Base-by-base conservation (phyloP, 1,139 yeast genomes). In the Yamadazyma triangularis region DNA sequence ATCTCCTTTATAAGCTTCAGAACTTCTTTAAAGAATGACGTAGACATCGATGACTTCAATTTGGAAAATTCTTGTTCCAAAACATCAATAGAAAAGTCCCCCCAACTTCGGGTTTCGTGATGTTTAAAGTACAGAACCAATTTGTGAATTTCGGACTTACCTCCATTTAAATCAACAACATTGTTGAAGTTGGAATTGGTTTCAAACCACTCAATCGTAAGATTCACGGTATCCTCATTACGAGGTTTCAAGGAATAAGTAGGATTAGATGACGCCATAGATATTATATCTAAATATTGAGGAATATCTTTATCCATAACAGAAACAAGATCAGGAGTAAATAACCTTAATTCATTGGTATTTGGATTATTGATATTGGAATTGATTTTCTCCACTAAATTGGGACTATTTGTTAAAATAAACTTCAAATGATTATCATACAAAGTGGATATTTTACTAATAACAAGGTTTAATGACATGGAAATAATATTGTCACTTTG, bases 301-400 rank as follows among this genome's bases (percentile, higher is more conserved):
- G 32, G 11, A 16, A 41, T 25, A 20, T 42, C 35, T 7, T 34
- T 35, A 19, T 34, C 34, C 7, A 42, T 37, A 21, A 44, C 25
- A 16, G 29, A 30, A 8, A 41, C 44, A 20, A 44, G 34, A 4
- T 40, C 33, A 6, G 35, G 11, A 2, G 41, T 30, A 19, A 40
- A 31, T 9, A 40, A 27, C 20, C 18, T 31, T 4, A 30, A n/a
- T 8, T 13, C 20, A 4, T 23, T 11, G 14, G 12, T 20, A 8
- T 7, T 15, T 15, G 14, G n/a, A 4, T 12, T n/a, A 21, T 15
- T 15, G 11, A 7, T 8, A 7, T 28, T 19, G 9, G 13, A 6
- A 9, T 25, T 15, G 15, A 27, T 24, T 7, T 5, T 8, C 8
- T 24, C 24, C 27, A n/a, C n/a, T n/a, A n/a, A n/a, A n/a, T n/a